phyloP scores from a whole-genome alignment of 2,329 filamentous ascomycete species.

The Fusarium brevicatenulatum region DNA sequence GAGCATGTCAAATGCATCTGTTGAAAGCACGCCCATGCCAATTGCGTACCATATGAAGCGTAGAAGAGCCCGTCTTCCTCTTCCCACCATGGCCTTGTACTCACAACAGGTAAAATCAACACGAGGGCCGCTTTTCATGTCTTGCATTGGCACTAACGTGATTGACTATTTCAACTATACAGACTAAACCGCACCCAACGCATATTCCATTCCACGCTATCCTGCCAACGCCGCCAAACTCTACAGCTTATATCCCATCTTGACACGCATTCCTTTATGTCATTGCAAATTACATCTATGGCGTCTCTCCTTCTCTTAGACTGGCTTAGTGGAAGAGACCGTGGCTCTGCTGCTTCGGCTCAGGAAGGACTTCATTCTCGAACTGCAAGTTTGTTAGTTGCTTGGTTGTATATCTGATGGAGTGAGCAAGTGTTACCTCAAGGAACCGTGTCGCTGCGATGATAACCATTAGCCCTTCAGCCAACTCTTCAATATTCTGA shows the following conservation, averaged over 20 bases:
- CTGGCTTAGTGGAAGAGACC: constrained; percentile 53
- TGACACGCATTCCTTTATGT: constrained; percentile 1
- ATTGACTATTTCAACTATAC: constrained; percentile 25
- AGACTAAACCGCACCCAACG: constrained; percentile 18
- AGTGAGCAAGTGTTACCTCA: constrained; percentile 68
- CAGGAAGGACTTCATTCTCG: constrained; percentile 53
- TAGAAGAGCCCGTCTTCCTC: neutral
- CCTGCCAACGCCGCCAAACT: constrained; percentile 42
- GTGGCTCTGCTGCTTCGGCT: constrained; percentile 47
- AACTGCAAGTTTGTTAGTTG: constrained; percentile 48
- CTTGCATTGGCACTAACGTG: constrained; percentile 10
- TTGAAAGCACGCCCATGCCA: neutral
- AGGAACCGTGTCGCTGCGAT: constrained; percentile 86
- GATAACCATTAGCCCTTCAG: constrained; percentile 85
- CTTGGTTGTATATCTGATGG: neutral
- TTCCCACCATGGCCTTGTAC: neutral
- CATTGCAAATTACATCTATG: neutral
- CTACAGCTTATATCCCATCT: constrained; percentile 34
- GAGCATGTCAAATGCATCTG: neutral
- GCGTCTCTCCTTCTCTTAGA: neutral
- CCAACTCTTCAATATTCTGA: constrained; percentile 76
- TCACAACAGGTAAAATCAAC: neutral
- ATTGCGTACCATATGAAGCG: neutral
- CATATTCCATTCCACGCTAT: constrained; percentile 25
- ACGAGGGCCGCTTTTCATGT: constrained; percentile 5